Base-by-base conservation (phyloP, 2,329 filamentous ascomycete species). In the Ilyonectria destructans region DNA sequence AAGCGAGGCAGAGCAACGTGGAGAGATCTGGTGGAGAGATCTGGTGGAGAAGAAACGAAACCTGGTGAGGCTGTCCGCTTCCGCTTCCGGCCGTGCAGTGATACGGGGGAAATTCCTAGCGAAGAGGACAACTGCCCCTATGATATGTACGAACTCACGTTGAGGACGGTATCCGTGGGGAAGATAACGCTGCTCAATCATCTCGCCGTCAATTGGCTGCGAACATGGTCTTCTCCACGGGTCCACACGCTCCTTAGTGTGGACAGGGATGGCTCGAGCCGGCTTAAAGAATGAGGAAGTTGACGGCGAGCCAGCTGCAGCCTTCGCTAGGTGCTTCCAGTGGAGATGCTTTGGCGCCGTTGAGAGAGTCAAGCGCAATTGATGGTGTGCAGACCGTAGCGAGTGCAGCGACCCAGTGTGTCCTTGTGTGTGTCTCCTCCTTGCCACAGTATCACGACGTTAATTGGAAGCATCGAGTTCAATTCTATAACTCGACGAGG, bases 51-150 rank as follows among this genome's bases (percentile, higher is more conserved):
- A 23, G 52, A 55, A 51, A 40, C n/a, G 52, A 55, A 51, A 40
- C n/a, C 46, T 49, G 57, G 43, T 8, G 37, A 55, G 35, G 5
- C 49, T 46, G 56, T 35, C 37, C 37, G 56, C 23, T 23, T 37
- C 55, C 52, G 37, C 56, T 31, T 31, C 56, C 37, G 35, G 56
- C 13, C 31, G 49, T 56, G 49, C n/a, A 13, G 57, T 60, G 17
- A 21, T 55, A 46, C 15, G 15, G 43, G 19, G 62, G 63, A 65
- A 65, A 65, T 65, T 61, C n/a, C 43, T 60, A 65, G 63, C 63
- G 63, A 65, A 64, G 43, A 43, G n/a, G 51, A 59, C 29, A 54
- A 49, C 49, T 52, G 26, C 49, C 49, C 33, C 33, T 23, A 45
- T 57, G 63, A 65, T 61, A 65, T 65, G 62, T 56, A 65, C 59